Evolutionary conservation across 2,329 filamentous ascomycete genomes (phyloP), one percentile per base, ranked within the genome.

Genomic region (Ophiobolus disseminans): DNA sequence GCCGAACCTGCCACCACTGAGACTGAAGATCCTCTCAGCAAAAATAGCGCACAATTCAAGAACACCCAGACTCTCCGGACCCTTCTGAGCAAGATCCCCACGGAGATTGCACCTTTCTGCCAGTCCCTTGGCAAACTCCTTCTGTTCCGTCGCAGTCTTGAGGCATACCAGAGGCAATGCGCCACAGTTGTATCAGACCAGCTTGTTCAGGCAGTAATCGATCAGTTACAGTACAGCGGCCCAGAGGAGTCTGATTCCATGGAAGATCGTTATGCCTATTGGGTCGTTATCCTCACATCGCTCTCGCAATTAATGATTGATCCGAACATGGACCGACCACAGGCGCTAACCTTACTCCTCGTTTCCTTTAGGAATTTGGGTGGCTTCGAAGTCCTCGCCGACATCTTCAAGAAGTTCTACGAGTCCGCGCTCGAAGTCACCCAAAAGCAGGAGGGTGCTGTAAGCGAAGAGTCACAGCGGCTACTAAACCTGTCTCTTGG

Each of bases 121-220:
- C 90, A 96, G 65, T 87, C 86, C 1, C 78, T 97, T 34, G 93
- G 93, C 10, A 94, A 91, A 70, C 84, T 88, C 13, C 78, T 97
- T 17, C 80, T 96, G 3, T 85, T 86, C 34, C 88, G 90, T 49
- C 85, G 91, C 40, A 85, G 85, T 53, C 80, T 84, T 21, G 91
- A 97, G 60, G 63, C 76, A 2, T 82, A 82, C 45, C 76, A 80
- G 55, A 84, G 81, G 63, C 84, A 87, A 64, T 86, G 85, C 69
- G 82, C 83, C 23, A 77, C 76, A 16, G 73, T 81, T 49, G 82
- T 88, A 26, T 83, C 84, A 4, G 83, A 87, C 55, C 85, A 89
- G 19, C 79, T 97, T 57, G 89, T 89, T 3, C 80, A 86, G 48
- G 85, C 86, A 21, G 79, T 91, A 31, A 76, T 94, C 38, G 78